These are phyloP conservation scores for Eucalyptus polyanthemos DNA, from an alignment of 345 rosid genomes.

Conservation along the genomic window DNA sequence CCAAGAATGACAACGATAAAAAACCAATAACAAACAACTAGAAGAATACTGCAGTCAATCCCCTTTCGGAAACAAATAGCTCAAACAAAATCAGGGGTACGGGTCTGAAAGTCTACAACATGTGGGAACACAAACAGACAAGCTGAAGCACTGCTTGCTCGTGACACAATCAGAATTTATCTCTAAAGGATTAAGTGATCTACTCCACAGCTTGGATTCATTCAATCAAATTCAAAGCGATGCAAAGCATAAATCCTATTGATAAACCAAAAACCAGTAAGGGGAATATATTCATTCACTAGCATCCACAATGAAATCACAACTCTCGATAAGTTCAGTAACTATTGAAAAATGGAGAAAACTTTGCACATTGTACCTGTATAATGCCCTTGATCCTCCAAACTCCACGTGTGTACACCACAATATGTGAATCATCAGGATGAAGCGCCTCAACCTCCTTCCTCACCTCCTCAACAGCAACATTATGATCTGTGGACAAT, in stretches of 20 bases:
- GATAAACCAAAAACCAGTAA: not conserved
- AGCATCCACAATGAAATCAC: not conserved
- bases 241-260: not conserved
- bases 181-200: not conserved
- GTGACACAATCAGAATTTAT: not conserved
- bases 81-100: not conserved
- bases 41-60: not conserved
- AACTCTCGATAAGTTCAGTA: not conserved
- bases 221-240: not conserved
- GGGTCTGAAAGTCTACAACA: not conserved
- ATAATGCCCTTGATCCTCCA: constrained; percentile 99
- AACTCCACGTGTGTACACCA: constrained; percentile 67
- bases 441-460: constrained; percentile 93
- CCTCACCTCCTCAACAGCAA: constrained; percentile 82
- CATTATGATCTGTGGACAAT: constrained; percentile 94
- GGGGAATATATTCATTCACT: not conserved
- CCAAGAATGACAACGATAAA: not conserved
- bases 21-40: not conserved
- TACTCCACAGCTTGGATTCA: not conserved
- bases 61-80: not conserved
- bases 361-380: constrained; percentile 36
- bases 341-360: not conserved
- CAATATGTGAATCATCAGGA: constrained; percentile 93
- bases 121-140: not conserved
- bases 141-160: not conserved